A percentile compares a stretch with the other conserved stretches of the same genome.
Evolutionary conservation across 2,329 filamentous ascomycete genomes (phyloP).

Genomic region (Madurella fahalii): DNA sequence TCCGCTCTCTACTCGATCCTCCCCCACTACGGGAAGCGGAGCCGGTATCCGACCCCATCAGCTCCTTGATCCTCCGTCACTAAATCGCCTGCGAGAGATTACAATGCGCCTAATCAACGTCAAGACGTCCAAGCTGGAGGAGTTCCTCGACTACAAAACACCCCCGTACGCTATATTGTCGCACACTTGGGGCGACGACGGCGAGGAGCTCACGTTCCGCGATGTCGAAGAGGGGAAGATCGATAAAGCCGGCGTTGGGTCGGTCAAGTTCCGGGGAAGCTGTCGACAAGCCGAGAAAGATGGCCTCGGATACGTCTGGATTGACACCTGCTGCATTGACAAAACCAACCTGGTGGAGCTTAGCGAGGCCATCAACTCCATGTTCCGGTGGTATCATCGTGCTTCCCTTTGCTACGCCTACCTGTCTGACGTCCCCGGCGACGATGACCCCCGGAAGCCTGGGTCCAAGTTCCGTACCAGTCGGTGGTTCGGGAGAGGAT

Average conservation of each 20-base stretch:
- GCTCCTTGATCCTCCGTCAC: too few species aligned
- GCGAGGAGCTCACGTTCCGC: constrained; percentile 11
- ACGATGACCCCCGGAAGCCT: neutral
- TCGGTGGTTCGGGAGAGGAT: constrained; percentile 39
- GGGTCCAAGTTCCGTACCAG: neutral
- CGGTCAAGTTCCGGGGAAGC: constrained; percentile 5
- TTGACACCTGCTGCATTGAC: constrained; percentile 29
- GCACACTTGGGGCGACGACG: constrained; percentile 19
- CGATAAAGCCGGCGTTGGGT: neutral
- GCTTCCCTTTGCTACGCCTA: constrained; percentile 25
- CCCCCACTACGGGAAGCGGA: too few species aligned
- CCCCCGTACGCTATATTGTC: constrained; percentile 19
- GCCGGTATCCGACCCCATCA: too few species aligned
- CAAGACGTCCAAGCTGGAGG: constrained; percentile 14
- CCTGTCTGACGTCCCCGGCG: constrained; percentile 17
- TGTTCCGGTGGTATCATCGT: constrained; percentile 26
- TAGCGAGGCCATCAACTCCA: constrained; percentile 23
- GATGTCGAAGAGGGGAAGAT: constrained; percentile 16
- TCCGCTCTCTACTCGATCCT: too few species aligned
- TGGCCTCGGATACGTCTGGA: constrained; percentile 23
- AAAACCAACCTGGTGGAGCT: constrained; percentile 26
- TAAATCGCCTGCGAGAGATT: too few species aligned
- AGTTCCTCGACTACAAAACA: constrained; percentile 9
- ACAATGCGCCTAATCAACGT: constrained; percentile 23
- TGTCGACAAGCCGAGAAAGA: constrained; percentile 6